These are phyloP conservation scores for Parmelia sp. DNA, from an alignment of 495 filamentous ascomycete genomes.

Conservation along the genomic window DNA sequence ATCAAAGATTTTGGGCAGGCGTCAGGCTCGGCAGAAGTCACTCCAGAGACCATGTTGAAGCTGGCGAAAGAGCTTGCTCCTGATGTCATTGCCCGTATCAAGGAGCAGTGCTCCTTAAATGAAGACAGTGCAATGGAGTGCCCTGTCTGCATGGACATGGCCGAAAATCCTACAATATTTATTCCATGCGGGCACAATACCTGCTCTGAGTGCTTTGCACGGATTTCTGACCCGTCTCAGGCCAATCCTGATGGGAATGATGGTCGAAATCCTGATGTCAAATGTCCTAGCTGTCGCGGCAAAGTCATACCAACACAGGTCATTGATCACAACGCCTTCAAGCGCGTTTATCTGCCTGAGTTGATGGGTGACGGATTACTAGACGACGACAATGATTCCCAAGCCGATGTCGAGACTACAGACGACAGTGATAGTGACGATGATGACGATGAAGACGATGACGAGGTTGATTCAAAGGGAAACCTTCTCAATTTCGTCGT, in stretches of 20 bases:
- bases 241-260: constrained; percentile 51
- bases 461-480: constrained; percentile 40
- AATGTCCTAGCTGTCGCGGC: constrained; percentile 72
- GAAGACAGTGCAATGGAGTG: constrained; percentile 56
- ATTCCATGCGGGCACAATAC: constrained; percentile 25
- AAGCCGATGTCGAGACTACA: constrained; percentile 36
- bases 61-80: constrained; percentile 58
- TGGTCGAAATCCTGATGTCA: constrained; percentile 37
- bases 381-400: constrained; percentile 41
- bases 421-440: constrained; percentile 33
- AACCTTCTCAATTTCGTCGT: constrained; percentile 56
- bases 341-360: constrained; percentile 62
- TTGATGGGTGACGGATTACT: constrained; percentile 33
- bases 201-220: constrained; percentile 46
- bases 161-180: constrained; percentile 65
- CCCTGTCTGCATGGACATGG: constrained; percentile 73
- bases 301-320: constrained; percentile 57
- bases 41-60: constrained; percentile 52
- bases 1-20: constrained; percentile 64
- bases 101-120: constrained; percentile 40
- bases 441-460: constrained; percentile 36
- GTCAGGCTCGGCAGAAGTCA: constrained; percentile 40
- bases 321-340: constrained; percentile 69
- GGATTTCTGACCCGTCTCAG: constrained; percentile 56
- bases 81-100: constrained; percentile 63